phyloP scores from a whole-genome alignment of 495 filamentous ascomycete species.

The Aspergillus wentii region DNA sequence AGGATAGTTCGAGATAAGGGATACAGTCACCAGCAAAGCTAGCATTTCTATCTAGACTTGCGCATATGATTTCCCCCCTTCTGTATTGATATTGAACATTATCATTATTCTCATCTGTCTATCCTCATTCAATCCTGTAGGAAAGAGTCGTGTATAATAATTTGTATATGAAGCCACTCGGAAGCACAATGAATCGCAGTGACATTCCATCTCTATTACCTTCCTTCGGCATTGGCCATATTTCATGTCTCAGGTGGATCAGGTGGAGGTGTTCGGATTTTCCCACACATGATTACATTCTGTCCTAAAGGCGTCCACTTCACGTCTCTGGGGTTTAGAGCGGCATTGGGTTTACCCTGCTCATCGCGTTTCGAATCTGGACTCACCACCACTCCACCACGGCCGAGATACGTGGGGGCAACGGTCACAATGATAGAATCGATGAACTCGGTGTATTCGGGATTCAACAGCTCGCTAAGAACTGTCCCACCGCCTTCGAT shows the following conservation, averaged over 20 bases:
- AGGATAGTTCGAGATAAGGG: no score
- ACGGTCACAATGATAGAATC: conserved; percentile 76
- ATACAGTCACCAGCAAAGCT: no score
- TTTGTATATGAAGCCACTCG: no score
- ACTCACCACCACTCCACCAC: conserved; percentile 68
- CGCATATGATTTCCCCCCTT: no score
- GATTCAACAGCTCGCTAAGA: conserved; percentile 66
- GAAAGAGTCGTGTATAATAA: no score
- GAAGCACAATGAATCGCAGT: no score
- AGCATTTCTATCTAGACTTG: no score
- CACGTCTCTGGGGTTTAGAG: conserved; percentile 59
- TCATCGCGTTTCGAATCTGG: conserved; percentile 48
- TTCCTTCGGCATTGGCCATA: neutral
- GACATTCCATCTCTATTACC: no score
- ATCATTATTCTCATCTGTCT: no score
- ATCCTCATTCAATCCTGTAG: no score
- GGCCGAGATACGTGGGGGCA: conserved; percentile 77
- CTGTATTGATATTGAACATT: no score
- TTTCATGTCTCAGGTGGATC: neutral
- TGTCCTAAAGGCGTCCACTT: conserved; percentile 67
- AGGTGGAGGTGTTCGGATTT: conserved; percentile 27
- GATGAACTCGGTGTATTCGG: conserved; percentile 57
- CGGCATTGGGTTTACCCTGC: conserved; percentile 48
- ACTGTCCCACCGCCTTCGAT: conserved; percentile 79
- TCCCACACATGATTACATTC: conserved; percentile 76